Base-by-base conservation (phyloP, 148 eudicot species). In the Cornus suecica region DNA sequence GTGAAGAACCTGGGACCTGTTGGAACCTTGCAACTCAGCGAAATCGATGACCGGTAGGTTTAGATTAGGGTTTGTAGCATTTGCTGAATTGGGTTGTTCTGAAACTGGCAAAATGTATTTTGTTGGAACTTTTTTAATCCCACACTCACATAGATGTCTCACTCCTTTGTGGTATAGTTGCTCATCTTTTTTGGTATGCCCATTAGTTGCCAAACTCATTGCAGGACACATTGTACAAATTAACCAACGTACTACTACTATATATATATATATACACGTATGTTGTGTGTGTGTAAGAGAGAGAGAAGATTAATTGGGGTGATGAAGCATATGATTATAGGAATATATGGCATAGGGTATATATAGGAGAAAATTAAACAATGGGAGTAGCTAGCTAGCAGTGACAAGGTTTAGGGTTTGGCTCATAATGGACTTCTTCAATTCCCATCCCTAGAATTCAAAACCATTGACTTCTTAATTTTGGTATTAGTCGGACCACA, bases 101-200 rank as follows among this genome's bases (percentile, higher is more conserved):
- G 77, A 37, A 63, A 78, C 71, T 11, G 92, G 95, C 8, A 88
- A 69, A 69, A 88, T 78, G 83, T 91, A 91, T 75, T 87, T 87
- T 51, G 18, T 51, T 32, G 95, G 95, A 73, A 91, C 83, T 70
- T 78, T 84, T 63, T 66, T 69, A 5, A 90, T 75, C 10, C 90
- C 95, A 65, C 71, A 86, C 27, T 89, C 95, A 63, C 72, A 80
- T 65, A 91, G 71, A 70, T 84, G 86, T 71, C 84, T 91, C 37
- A 91, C 92, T 58, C 95, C 95, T 80, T 91, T 86, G 60, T 85
- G 80, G 78, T 85, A 83, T 26, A 48, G 54, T 48, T 48, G 54
- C 54, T 48, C 54, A 48, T 48, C 54, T 48, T 66, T 11, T 66
- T 78, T 9, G 52, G 65, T 48, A 31, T 20, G 22, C 8, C 71